These are phyloP conservation scores for Triticum aestivum DNA, from an alignment of 176 grass and related monocot genomes.

Conservation along the genomic window DNA sequence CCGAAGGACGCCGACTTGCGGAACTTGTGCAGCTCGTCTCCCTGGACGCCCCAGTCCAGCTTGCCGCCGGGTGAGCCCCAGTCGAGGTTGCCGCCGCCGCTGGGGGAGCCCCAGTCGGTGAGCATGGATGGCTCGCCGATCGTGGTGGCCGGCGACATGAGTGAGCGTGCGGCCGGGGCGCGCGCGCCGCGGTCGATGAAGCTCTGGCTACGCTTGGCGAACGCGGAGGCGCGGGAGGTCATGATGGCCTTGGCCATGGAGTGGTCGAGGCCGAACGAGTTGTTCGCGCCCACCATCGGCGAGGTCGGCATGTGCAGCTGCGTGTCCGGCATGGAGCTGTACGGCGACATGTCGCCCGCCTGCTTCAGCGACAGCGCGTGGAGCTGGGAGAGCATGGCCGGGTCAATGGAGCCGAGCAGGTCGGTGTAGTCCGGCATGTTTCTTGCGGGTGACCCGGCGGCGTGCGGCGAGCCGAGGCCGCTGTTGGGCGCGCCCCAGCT, in stretches of 20 bases:
- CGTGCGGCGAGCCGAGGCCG: conserved; percentile 40
- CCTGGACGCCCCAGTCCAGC: conserved; percentile 93
- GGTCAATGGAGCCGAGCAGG: conserved; percentile 53
- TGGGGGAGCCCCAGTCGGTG: conserved; percentile 84
- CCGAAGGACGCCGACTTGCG: conserved; percentile 89
- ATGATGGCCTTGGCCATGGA: conserved; percentile 87
- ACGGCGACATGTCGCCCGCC: conserved; percentile 46
- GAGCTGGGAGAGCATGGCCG: conserved; percentile 64
- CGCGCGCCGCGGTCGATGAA: conserved; percentile 73
- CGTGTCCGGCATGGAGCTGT: conserved; percentile 41
- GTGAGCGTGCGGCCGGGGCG: conserved; percentile 32
- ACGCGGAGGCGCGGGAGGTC: conserved; percentile 77
- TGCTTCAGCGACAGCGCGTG: conserved; percentile 66
- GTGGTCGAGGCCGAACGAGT: conserved; percentile 63
- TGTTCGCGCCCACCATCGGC: conserved; percentile 49
- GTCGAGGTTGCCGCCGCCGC: conserved; percentile 70
- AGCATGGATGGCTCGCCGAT: conserved; percentile 41
- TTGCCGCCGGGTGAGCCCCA: conserved; percentile 88
- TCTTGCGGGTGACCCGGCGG: neutral
- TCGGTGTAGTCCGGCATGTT: conserved; percentile 56
- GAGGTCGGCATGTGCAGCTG: conserved; percentile 62
- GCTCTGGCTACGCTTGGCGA: conserved; percentile 95
- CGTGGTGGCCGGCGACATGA: conserved; percentile 54
- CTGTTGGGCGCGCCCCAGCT: conserved; percentile 48
- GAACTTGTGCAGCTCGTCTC: conserved; percentile 91